Evolutionary conservation across 2,329 filamentous ascomycete species (phyloP).

Genomic region (Fusarium tjaetaba): DNA sequence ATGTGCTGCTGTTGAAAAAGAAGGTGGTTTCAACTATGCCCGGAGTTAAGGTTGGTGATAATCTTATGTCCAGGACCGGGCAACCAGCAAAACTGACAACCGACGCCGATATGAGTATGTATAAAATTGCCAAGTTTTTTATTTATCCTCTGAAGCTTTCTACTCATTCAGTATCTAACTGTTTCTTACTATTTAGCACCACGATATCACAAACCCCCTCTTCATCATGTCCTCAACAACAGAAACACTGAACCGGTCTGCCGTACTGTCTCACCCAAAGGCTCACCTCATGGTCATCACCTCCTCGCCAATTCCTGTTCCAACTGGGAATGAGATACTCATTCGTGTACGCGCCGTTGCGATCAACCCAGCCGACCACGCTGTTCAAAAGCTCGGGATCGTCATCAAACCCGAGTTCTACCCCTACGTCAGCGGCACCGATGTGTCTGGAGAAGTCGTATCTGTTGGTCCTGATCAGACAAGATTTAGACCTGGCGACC

Average conservation of each 20-base stretch:
- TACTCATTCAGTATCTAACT: too few species aligned
- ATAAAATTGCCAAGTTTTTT: rapidly evolving
- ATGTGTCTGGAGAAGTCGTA: not conserved
- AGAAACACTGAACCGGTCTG: not conserved
- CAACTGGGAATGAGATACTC: not conserved
- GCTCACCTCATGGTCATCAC: not conserved
- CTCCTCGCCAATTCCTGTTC: rapidly evolving
- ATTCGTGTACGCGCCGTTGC: not conserved
- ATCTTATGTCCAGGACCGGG: not conserved
- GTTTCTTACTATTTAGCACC: too few species aligned
- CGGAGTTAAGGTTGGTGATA: not conserved
- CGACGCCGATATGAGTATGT: not conserved
- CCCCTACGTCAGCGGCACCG: not conserved
- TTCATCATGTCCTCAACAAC: not conserved
- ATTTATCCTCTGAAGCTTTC: rapidly evolving
- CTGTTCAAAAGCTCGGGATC: not conserved
- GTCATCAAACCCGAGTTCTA: not conserved
- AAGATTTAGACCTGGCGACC: not conserved
- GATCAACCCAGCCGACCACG: not conserved
- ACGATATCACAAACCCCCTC: rapidly evolving
- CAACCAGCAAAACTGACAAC: rapidly evolving
- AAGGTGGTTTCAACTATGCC: not conserved
- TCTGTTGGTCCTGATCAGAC: not conserved
- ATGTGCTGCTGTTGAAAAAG: too few species aligned
- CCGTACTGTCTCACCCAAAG: not conserved